Conservation (phyloP, 2,329 filamentous ascomycete species). For the Microdochium trichocladiopsis region DNA sequence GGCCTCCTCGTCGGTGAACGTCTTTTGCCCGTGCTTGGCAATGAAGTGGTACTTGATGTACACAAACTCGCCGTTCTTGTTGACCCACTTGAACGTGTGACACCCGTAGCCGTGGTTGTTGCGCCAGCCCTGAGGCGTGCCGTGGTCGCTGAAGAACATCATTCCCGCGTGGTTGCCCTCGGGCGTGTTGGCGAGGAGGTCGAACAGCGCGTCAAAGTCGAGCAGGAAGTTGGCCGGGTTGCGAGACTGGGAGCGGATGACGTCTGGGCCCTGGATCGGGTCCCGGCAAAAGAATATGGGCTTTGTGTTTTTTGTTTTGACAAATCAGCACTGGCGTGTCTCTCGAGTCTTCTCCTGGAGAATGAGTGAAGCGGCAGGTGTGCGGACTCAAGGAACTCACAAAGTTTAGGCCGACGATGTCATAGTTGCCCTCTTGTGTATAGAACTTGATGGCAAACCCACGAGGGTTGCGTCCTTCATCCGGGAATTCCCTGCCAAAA, state of each 20-base stretch:
- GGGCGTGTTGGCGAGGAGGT: slow-evolving; percentile 38
- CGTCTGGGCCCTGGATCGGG: slow-evolving; percentile 36
- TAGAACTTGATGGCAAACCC: slow-evolving; percentile 63
- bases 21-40: slow-evolving; percentile 37
- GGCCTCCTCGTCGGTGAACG: slow-evolving; percentile 36
- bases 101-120: slow-evolving; percentile 34
- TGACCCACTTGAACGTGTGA: slow-evolving; percentile 40
- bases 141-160: slow-evolving; percentile 43
- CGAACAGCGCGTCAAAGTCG: slow-evolving; percentile 39
- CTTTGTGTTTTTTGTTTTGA: too few relatives aligned
- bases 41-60: slow-evolving; percentile 45
- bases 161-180: slow-evolving; percentile 39
- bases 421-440: slow-evolving; percentile 55
- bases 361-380: too few relatives aligned
- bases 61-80: slow-evolving; percentile 37
- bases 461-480: slow-evolving; percentile 36
- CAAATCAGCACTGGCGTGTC: background rate
- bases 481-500: slow-evolving; percentile 17
- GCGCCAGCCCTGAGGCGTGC: slow-evolving; percentile 37
- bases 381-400: too few relatives aligned
- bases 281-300: slow-evolving; percentile 42
- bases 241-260: slow-evolving; percentile 37
- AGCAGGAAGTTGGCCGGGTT: slow-evolving; percentile 40
- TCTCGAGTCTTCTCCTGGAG: too few relatives aligned
- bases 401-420: slow-evolving; percentile 37